Conservation (phyloP, 768 basidiomycete genomes). For the Xerocomellus chrysenteron region DNA sequence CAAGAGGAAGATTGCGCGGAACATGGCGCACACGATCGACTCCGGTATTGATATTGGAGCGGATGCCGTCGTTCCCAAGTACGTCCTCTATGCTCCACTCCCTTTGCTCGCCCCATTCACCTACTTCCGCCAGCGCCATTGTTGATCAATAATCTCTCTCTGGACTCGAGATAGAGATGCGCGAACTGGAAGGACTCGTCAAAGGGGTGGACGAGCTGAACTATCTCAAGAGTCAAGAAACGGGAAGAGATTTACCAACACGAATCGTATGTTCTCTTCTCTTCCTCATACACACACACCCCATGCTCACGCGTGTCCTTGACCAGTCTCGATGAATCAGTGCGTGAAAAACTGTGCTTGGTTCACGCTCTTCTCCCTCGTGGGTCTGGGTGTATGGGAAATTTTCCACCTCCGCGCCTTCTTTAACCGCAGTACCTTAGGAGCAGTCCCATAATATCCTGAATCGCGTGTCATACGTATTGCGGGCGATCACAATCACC, state of each 20-base stretch:
- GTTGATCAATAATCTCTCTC: conserved; percentile 98
- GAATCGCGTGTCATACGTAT: background rate
- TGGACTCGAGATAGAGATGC: conserved; percentile 93
- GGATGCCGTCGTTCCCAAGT: too few species aligned
- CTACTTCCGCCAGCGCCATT: conserved; percentile 66
- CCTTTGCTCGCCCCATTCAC: too few species aligned
- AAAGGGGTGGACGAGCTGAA: conserved; percentile 94
- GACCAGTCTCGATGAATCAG: conserved; percentile 80
- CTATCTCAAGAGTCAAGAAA: conserved; percentile 65
- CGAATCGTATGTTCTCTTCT: conserved; percentile 64
- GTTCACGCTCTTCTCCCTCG: conserved; percentile 77
- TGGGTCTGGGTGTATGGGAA: conserved; percentile 89
- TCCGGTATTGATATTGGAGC: conserved; percentile 47
- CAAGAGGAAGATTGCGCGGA: conserved; percentile 44
- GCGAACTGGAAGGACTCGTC: conserved; percentile 91
- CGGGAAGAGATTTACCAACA: conserved; percentile 89
- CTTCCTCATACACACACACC: background rate
- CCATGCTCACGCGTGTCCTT: background rate
- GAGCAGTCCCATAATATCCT: conserved; percentile 20
- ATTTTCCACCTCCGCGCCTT: conserved; percentile 88
- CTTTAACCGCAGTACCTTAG: conserved; percentile 95
- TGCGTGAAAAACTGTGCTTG: conserved; percentile 93
- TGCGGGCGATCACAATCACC: background rate
- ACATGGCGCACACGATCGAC: conserved; percentile 72
- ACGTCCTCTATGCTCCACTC: too few species aligned